Evolutionary conservation across 2,329 filamentous ascomycete genomes (phyloP).

Genomic region (Aspergillus bombycis): DNA sequence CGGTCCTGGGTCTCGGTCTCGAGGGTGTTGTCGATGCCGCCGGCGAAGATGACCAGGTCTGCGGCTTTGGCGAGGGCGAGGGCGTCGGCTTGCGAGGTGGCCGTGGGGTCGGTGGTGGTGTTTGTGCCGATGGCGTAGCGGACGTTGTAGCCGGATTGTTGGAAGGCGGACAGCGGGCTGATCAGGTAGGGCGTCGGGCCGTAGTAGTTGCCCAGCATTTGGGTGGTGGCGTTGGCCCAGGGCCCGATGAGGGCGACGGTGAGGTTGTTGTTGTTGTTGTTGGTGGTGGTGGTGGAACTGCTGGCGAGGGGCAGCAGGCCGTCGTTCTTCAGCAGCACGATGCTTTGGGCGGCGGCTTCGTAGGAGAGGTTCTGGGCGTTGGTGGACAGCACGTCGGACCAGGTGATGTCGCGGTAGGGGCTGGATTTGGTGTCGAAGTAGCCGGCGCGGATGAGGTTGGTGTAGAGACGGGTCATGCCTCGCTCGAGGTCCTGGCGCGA

Average conservation of each 20-base stretch:
- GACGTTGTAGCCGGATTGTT: slow-evolving; percentile 50
- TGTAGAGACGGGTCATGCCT: slow-evolving; percentile 53
- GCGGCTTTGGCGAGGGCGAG: slow-evolving; percentile 39
- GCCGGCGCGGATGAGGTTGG: slow-evolving; percentile 53
- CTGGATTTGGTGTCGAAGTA: slow-evolving; percentile 55
- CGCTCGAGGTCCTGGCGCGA: slow-evolving; percentile 51
- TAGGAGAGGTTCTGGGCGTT: slow-evolving; percentile 59
- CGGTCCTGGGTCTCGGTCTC: slow-evolving; percentile 48
- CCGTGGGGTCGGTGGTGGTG: slow-evolving; percentile 32
- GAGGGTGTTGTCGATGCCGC: slow-evolving; percentile 47
- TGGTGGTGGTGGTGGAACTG: no score
- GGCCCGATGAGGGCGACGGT: slow-evolving; percentile 60
- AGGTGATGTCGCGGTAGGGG: slow-evolving; percentile 56
- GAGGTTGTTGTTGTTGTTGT: slow-evolving; percentile 30
- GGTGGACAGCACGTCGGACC: slow-evolving; percentile 59
- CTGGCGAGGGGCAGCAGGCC: slow-evolving; percentile 49
- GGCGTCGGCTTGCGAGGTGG: slow-evolving; percentile 34
- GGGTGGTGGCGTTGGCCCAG: slow-evolving; percentile 60
- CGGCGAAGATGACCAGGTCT: slow-evolving; percentile 45
- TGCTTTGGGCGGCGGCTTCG: slow-evolving; percentile 53
- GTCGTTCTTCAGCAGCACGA: slow-evolving; percentile 58
- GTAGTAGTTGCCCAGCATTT: slow-evolving; percentile 64
- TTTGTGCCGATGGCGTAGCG: slow-evolving; percentile 48
- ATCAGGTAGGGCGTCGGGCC: slow-evolving; percentile 60
- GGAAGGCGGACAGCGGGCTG: slow-evolving; percentile 57